These are phyloP conservation scores for Colletotrichum shisoi DNA, from an alignment of 2,329 filamentous ascomycete genomes.

Conservation along the genomic window DNA sequence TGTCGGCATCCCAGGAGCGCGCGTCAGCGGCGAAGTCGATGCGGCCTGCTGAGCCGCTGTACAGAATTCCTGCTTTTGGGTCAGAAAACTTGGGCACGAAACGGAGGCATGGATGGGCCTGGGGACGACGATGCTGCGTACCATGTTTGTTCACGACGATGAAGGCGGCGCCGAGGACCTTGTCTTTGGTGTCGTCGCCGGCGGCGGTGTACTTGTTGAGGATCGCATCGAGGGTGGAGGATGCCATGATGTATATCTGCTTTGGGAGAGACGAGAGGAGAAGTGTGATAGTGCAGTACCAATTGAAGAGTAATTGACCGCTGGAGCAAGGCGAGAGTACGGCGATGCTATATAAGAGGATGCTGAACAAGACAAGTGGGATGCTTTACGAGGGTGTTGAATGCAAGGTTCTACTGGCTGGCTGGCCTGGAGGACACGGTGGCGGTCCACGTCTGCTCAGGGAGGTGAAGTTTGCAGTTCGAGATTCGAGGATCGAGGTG, in stretches of 20 bases:
- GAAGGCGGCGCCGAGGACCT: constrained; percentile 51
- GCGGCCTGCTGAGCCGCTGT: constrained; percentile 50
- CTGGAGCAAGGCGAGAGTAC: too few relatives aligned
- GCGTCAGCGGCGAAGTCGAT: constrained; percentile 46
- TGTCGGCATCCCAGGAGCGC: constrained; percentile 45
- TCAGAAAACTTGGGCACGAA: neutral
- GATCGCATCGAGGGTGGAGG: constrained; percentile 40
- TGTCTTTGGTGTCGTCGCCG: constrained; percentile 45
- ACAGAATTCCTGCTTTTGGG: constrained; percentile 46
- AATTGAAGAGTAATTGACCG: too few relatives aligned
- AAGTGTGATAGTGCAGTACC: neutral
- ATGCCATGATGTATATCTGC: neutral
- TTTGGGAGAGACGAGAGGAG: neutral
- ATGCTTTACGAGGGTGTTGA: neutral
- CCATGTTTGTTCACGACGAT: constrained; percentile 48
- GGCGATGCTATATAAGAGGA: neutral
- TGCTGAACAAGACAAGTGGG: neutral
- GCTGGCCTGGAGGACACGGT: constrained; percentile 23
- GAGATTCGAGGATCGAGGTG: too few relatives aligned
- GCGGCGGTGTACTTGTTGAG: constrained; percentile 45
- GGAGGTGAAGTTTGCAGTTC: neutral
- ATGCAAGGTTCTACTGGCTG: too few relatives aligned
- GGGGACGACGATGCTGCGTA: constrained; percentile 19
- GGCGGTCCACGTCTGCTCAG: constrained; percentile 29
- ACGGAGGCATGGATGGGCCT: too few relatives aligned